These are phyloP conservation scores for Trichoderma koningiopsis DNA, from an alignment of 2,329 filamentous ascomycete species.

Conservation along the genomic window DNA sequence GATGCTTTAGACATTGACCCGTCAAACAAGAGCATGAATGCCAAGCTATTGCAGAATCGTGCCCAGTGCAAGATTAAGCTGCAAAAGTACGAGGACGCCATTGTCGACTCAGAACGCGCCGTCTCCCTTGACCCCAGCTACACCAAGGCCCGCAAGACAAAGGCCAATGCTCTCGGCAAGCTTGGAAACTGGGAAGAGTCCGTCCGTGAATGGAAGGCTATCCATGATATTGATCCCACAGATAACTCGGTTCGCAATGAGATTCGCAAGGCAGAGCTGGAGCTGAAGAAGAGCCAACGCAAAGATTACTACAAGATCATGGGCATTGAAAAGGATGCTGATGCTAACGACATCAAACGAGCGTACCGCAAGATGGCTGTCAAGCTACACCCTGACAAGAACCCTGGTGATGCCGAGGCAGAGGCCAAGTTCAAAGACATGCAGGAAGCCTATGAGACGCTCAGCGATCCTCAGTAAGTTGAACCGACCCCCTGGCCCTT, in stretches of 20 bases:
- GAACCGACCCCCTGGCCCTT: not conserved
- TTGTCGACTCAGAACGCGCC: conserved; percentile 83
- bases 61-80: conserved; percentile 82
- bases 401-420: conserved; percentile 79
- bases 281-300: conserved; percentile 94
- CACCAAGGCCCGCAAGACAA: conserved; percentile 88
- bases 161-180: conserved; percentile 84
- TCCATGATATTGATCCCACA: conserved; percentile 79
- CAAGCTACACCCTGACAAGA: conserved; percentile 96
- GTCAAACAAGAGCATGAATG: conserved; percentile 85
- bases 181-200: conserved; percentile 91
- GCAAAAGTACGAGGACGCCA: conserved; percentile 79
- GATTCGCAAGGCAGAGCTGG: conserved; percentile 84
- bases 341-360: conserved; percentile 87
- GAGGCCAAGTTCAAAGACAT: conserved; percentile 97
- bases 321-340: conserved; percentile 80
- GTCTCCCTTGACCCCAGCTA: conserved; percentile 82
- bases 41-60: conserved; percentile 92
- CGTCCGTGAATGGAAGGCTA: conserved; percentile 82
- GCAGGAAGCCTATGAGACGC: conserved; percentile 92
- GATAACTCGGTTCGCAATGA: conserved; percentile 82
- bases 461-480: conserved; percentile 89
- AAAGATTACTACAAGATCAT: conserved; percentile 99
- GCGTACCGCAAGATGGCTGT: conserved; percentile 95
- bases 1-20: conserved; percentile 84